Conservation (phyloP, 768 basidiomycete species). For the Termitomyces sp. region DNA sequence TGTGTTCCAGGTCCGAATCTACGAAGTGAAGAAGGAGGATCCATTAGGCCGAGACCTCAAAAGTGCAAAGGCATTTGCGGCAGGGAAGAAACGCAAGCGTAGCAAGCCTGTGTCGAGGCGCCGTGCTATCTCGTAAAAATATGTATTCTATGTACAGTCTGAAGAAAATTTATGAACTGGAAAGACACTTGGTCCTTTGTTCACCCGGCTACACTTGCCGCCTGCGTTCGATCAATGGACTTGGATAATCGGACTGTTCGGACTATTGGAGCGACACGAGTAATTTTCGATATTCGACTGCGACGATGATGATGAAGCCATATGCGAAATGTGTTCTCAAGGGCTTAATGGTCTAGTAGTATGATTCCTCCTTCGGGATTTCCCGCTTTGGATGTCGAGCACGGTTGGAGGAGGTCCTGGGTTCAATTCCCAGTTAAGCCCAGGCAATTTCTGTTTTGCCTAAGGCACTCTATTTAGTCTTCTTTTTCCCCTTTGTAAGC, state of each 20-base stretch:
- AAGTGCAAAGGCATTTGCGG: constrained; percentile 76
- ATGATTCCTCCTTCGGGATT: constrained; percentile 3
- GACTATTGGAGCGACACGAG: no score
- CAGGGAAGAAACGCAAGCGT: constrained; percentile 88
- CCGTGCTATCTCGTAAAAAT: constrained; percentile 26
- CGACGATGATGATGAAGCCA: no score
- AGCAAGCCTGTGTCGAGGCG: constrained; percentile 62
- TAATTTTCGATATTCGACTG: no score
- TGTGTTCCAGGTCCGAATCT: constrained; percentile 71
- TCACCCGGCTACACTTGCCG: no score
- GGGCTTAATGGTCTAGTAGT: constrained; percentile 5
- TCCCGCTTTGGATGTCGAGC: neutral
- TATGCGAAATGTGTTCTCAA: neutral
- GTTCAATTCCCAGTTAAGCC: constrained; percentile 2
- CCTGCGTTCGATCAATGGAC: no score
- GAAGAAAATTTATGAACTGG: neutral
- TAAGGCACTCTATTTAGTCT: no score
- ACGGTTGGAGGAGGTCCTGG: neutral
- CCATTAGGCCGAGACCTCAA: constrained; percentile 85
- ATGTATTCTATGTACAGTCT: neutral
- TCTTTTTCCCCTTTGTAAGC: no score
- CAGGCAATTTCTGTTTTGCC: neutral
- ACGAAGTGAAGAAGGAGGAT: constrained; percentile 93
- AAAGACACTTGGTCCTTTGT: no score
- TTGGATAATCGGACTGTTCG: no score